phyloP scores from a whole-genome alignment of 2,329 filamentous ascomycete genomes.

The Arthroderma sp. region DNA sequence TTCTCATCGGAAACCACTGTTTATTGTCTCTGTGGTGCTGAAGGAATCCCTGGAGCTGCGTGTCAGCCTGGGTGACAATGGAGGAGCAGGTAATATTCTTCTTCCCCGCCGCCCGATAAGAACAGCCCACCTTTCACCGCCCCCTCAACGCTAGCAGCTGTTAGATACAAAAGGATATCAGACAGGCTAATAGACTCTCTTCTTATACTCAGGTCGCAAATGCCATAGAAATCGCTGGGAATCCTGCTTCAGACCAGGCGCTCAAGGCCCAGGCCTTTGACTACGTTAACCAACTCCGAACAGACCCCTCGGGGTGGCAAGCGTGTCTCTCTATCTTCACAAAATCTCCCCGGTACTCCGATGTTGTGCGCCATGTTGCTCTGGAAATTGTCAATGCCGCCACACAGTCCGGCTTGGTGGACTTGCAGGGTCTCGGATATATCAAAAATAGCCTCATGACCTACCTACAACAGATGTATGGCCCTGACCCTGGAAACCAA shows the following conservation, averaged over 20 bases:
- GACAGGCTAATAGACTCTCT: conserved; percentile 13
- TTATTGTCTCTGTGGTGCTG: too few relatives aligned
- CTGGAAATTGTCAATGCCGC: conserved; percentile 90
- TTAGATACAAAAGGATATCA: conserved; percentile 2
- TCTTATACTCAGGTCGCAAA: conserved; percentile 57
- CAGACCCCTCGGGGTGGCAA: conserved; percentile 79
- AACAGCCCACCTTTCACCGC: conserved; percentile 3
- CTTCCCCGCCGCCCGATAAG: neutral
- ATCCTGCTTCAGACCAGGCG: conserved; percentile 59
- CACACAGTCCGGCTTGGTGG: conserved; percentile 65
- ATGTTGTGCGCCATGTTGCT: conserved; percentile 76
- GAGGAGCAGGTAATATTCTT: conserved; percentile 28
- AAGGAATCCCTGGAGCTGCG: neutral
- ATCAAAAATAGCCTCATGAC: conserved; percentile 70
- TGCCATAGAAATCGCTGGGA: conserved; percentile 87
- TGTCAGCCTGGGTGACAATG: conserved; percentile 24
- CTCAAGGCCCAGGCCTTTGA: conserved; percentile 63
- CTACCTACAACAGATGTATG: conserved; percentile 68
- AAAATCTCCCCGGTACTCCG: conserved; percentile 58
- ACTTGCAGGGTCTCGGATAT: conserved; percentile 55
- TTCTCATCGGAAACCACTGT: too few relatives aligned
- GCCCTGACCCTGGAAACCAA: conserved; percentile 37
- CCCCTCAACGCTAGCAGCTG: conserved; percentile 6
- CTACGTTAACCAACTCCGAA: conserved; percentile 55
- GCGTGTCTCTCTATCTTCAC: conserved; percentile 77